Evolutionary conservation across 1,284 basidiomycete species (phyloP), one percentile per base, ranked within the genome.

Genomic region (Apiotrichum porosum): DNA sequence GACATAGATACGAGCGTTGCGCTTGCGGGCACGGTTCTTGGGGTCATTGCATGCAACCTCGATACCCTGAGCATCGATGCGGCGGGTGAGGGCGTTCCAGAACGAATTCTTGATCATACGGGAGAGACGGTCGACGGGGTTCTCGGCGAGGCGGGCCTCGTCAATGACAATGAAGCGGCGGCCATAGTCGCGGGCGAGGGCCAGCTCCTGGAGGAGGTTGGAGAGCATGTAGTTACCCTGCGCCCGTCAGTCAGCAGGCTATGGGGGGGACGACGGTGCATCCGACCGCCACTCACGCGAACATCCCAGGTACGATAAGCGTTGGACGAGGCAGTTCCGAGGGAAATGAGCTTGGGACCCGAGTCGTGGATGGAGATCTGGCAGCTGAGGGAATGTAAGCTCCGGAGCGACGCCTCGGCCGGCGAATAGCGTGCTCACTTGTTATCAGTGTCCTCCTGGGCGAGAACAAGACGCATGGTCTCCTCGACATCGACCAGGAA

Each of bases 401-500:
- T n/a, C n/a, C n/a, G n/a, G n/a, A n/a, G n/a, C n/a, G n/a, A n/a
- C n/a, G n/a, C n/a, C n/a, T n/a, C n/a, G n/a, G n/a, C n/a, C n/a
- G n/a, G n/a, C n/a, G n/a, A n/a, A n/a, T n/a, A n/a, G n/a, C n/a
- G n/a, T 13, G 57, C 72, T 51, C 42, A 76, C 76, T 98, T 91
- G 39, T 87, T 87, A 60, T 98, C 92, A 5, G 94, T 97, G 71
- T 98, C 94, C 69, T 98, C 94, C 69, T 98, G 95, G 71, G 95
- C 91, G 28, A 98, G 83, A 6, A 98, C 84, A 51, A 97, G 83
- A 38, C 92, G 84, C 71, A 98, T 92, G 26, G 94, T 98, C 75
- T 97, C 92, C 65, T 98, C 94, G n/a, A 98, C 94, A 63, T 97
- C 94, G 54, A 98, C 91, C 32, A 97, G 80, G 76, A 97, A 98